Base-by-base conservation (phyloP, 768 basidiomycete species). In the Suillus discolor region DNA sequence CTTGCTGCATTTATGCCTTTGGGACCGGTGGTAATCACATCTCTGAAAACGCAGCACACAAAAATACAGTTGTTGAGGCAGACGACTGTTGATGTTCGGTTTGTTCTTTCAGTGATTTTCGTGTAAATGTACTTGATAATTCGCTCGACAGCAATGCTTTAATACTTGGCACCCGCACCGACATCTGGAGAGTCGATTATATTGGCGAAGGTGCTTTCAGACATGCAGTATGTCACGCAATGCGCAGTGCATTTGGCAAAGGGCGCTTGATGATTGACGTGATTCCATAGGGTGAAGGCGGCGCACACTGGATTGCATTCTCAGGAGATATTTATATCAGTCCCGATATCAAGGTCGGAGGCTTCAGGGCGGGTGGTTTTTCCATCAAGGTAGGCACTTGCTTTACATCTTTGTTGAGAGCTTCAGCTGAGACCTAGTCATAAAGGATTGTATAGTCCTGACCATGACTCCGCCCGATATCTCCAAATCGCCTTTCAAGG, bases 381-480 rank as follows among this genome's bases (percentile, higher is more conserved):
- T 82, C 79, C 11, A 84, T 91, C 51, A 85, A 86, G 80, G 90
- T 90, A 72, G 45, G 79, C 57, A 23, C 23, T 49, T 63, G 20
- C 6, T 60, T 12, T 25, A 51, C 25, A 13, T 49, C 2, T 61
- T 62, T 57, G n/a, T 47, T 59, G 23, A 42, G 69, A 13, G 44
- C 38, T 5, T 36, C 69, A 38, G 63, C 42, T 65, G 23, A 45
- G 25, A 59, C 51, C 38, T 28, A 31, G 28, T 41, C n/a, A 16
- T 38, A n/a, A 64, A 92, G 90, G 91, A 92, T 69, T 90, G 80
- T 72, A 75, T 92, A 61, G 79, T 92, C 20, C 75, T 92, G 25
- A 84, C 86, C 1, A 79, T 89, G 74, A 80, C 78, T 0, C 89
- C 91, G 4, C 81, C 82, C 13, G 87, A 91, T 64, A 80, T 81